A percentile compares a stretch with the other conserved stretches of the same genome.
Conservation (phyloP, 78 protist genomes). For the Diacronema lutheri region DNA sequence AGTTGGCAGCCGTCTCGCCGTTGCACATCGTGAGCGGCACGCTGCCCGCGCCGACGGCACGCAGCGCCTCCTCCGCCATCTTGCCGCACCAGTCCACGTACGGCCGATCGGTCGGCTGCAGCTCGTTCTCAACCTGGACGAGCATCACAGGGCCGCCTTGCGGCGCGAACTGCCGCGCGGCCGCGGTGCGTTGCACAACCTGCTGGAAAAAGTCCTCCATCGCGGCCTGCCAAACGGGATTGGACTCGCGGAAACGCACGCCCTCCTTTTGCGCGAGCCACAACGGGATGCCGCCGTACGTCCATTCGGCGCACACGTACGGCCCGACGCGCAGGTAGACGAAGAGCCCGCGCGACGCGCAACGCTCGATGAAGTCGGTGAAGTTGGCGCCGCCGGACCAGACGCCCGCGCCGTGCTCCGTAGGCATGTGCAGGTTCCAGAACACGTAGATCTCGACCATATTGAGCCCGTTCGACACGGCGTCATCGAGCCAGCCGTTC, state of each 20-base stretch:
- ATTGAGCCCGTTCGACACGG: slow-evolving; percentile 49
- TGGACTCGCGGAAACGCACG: slow-evolving; percentile 21
- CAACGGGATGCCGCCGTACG: slow-evolving; percentile 59
- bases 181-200: not conserved
- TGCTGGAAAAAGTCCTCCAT: slow-evolving; percentile 20
- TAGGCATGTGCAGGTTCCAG: slow-evolving; percentile 57
- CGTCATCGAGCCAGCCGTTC: slow-evolving; percentile 22
- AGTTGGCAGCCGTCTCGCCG: not conserved
- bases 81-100: slow-evolving; percentile 27
- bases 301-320: slow-evolving; percentile 71
- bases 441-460: slow-evolving; percentile 60
- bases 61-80: not conserved
- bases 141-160: slow-evolving; percentile 55
- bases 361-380: not conserved
- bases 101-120: slow-evolving; percentile 32
- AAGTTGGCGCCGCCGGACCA: slow-evolving; percentile 17
- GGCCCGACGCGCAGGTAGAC: slow-evolving; percentile 62
- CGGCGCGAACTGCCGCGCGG: not conserved
- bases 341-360: slow-evolving; percentile 2
- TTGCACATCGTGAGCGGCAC: not conserved
- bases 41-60: not conserved
- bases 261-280: slow-evolving; percentile 43
- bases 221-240: slow-evolving; percentile 32
- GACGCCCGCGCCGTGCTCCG: not conserved
- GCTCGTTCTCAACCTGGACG: slow-evolving; percentile 62